Evolutionary conservation across 371 early-diverging fungal species (phyloP).

Genomic region (Saksenaea vasiformis): DNA sequence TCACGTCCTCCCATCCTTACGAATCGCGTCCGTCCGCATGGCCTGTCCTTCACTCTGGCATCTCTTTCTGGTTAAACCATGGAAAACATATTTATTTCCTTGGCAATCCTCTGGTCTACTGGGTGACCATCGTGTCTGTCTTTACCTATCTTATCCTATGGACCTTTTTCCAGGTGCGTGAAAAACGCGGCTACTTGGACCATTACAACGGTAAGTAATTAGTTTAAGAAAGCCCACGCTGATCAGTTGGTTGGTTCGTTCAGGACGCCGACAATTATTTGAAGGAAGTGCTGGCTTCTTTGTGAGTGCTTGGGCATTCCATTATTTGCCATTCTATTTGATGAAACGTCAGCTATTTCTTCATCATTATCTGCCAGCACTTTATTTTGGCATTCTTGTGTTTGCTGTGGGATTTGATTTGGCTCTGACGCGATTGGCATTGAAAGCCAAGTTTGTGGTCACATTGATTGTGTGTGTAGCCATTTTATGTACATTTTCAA

Average conservation of each 20-base stretch:
- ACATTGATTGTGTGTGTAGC: slow-evolving; percentile 41
- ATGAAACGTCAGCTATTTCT: slow-evolving; percentile 96
- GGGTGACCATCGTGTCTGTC: slow-evolving; percentile 71
- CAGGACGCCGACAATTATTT: slow-evolving; percentile 44
- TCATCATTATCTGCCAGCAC: slow-evolving; percentile 97
- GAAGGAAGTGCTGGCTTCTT: slow-evolving; percentile 78
- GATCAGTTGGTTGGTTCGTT: not conserved
- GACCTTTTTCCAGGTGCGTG: slow-evolving; percentile 61
- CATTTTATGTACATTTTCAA: slow-evolving; percentile 50
- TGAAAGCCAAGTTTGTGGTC: slow-evolving; percentile 34
- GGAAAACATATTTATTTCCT: slow-evolving; percentile 85
- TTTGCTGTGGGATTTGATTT: slow-evolving; percentile 76
- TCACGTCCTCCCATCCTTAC: slow-evolving; percentile 88
- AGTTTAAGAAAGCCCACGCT: slow-evolving; percentile 31
- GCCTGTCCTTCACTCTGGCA: slow-evolving; percentile 85
- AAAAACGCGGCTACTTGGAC: slow-evolving; percentile 75
- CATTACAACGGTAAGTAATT: slow-evolving; percentile 52
- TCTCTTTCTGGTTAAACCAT: slow-evolving; percentile 85
- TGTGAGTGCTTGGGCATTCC: slow-evolving; percentile 84
- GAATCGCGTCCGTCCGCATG: slow-evolving; percentile 82
- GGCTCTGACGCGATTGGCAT: slow-evolving; percentile 54
- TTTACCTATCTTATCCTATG: slow-evolving; percentile 63
- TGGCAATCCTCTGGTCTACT: slow-evolving; percentile 97
- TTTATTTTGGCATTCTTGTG: slow-evolving; percentile 81
- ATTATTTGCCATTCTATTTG: slow-evolving; percentile 94